Evolutionary conservation across 2,329 filamentous ascomycete genomes (phyloP), one percentile per base, ranked within the genome.

Genomic region (Trichophyton verrucosum): DNA sequence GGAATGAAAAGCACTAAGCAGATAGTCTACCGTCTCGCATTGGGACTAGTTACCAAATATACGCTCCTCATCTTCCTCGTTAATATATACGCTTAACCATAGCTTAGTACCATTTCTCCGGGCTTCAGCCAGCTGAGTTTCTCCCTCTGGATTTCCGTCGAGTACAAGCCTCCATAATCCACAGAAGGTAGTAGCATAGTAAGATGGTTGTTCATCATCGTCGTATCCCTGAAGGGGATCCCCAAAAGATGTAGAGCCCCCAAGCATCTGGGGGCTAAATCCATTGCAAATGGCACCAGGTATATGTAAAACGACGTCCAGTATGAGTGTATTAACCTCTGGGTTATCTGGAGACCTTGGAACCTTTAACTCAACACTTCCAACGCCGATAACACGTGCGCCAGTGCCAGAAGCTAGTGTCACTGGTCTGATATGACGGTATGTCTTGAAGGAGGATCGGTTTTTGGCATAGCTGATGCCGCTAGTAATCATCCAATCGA

Each of bases 251-350:
- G 40, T 44, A 17, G 40, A n/a, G n/a, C 40, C 40, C n/a, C 40
- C 40, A n/a, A 44, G 40, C 17, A 44, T 3, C 13, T 4, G 8
- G 15, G 33, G 40, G n/a, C 66, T 69, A 59, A 70, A 68, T 33
- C 67, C 67, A 63, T 73, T 74, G 56, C 71, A 73, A 15, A 72
- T 56, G 56, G 71, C 71, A 40, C 67, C 67, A 1, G 72, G 72
- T 59, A 71, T 69, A 63, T 74, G 70, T 49, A 73, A 64, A 46
- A 74, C 72, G 60, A 70, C 67, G 20, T 73, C 65, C 11, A 73
- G 63, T 15, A 64, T 59, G 17, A 74, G 64, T 0, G 61, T 67
- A 56, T 70, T 65, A 36, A 64, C 61, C 2, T 65, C 63, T 24
- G 64, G 61, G 42, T 67, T 65, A 7, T 62, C 61, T 3, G 62